Base-by-base conservation (phyloP, 2,329 filamentous ascomycete species). In the Hypoxylon sp. region DNA sequence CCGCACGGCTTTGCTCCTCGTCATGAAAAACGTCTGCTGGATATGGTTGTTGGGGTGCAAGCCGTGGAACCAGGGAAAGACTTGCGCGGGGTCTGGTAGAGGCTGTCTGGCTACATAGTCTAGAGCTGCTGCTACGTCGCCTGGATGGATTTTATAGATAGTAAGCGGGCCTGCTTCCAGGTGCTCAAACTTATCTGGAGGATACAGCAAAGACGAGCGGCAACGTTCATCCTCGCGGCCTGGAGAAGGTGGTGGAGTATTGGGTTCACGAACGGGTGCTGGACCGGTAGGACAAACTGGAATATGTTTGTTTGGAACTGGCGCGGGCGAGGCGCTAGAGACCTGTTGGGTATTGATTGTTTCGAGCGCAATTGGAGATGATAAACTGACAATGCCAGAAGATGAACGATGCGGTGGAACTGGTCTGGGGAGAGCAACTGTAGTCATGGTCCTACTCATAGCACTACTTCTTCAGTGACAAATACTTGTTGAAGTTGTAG, bases 21-120 rank as follows among this genome's bases (percentile, higher is more conserved):
- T 90, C 54, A 90, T 88, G 78, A 99, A 98, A 82, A 97, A 98
- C 5, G 91, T 88, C 66, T 96, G 86, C 75, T 99, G 96, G 57
- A 97, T 86, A 65, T 93, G 89, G 75, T 99, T 99, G 66, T 91
- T 88, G 0, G 92, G 90, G 74, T 98, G 94, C 41, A 98, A 82
- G 23, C 96, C 96, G 80, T 99, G 96, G 23, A 97, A 84, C 96
- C 96, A 99, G 1, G 96, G 96, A 74, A 98, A 99, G 67, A 98
- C 92, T 65, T 89, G 85, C n/a, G 90, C 87, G 0, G 96, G 89
- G 60, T 95, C 89, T 5, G 96, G 95, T 23, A 98, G 83, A 1
- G 94, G 91, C 74, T 97, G 93, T 2, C 89, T 86, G 2, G 95
- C 87, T 63, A 89, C 82, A 73, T 94, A 88, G 69, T 96, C 89